phyloP scores from a whole-genome alignment of 768 basidiomycete species.

The Podaxis carcinomalis region DNA sequence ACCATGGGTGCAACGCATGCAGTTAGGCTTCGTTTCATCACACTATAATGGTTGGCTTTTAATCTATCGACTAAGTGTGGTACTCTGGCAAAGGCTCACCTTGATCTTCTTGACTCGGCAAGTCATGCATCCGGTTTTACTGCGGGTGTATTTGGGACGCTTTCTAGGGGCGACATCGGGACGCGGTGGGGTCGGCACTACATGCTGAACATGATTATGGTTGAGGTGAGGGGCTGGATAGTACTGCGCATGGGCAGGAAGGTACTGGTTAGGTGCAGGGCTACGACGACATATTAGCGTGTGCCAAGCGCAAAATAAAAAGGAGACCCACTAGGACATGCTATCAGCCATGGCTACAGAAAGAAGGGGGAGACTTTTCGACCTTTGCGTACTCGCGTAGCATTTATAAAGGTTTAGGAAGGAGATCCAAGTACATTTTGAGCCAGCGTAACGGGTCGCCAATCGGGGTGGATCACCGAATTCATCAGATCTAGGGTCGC shows the following conservation, averaged over 20 bases:
- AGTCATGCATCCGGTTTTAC: slow-evolving; percentile 91
- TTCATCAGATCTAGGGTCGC: slow-evolving; percentile 71
- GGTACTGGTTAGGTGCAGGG: slow-evolving; percentile 36
- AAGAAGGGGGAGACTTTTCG: slow-evolving; percentile 33
- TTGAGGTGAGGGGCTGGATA: slow-evolving; percentile 32
- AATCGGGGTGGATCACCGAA: slow-evolving; percentile 52
- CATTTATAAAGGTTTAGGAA: slow-evolving; percentile 48
- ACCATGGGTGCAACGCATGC: slow-evolving; percentile 82
- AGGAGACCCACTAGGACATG: slow-evolving; percentile 49
- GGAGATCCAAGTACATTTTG: slow-evolving; percentile 36
- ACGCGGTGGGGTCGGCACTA: slow-evolving; percentile 39
- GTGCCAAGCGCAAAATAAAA: slow-evolving; percentile 5
- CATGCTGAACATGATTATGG: slow-evolving; percentile 30
- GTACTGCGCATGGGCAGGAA: slow-evolving; percentile 35
- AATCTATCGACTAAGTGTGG: neutral
- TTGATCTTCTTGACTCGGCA: slow-evolving; percentile 96
- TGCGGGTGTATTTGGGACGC: slow-evolving; percentile 90
- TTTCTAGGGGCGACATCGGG: slow-evolving; percentile 57
- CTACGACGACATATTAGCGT: slow-evolving; percentile 24
- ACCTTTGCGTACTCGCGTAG: slow-evolving; percentile 38
- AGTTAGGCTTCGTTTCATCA: slow-evolving; percentile 86
- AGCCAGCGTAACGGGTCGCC: slow-evolving; percentile 36
- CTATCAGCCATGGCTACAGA: slow-evolving; percentile 44
- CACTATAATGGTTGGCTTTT: slow-evolving; percentile 44
- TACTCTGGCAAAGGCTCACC: slow-evolving; percentile 37